Conservation (phyloP, 129 eudicot genomes). For the Scalesia atractyloides region DNA sequence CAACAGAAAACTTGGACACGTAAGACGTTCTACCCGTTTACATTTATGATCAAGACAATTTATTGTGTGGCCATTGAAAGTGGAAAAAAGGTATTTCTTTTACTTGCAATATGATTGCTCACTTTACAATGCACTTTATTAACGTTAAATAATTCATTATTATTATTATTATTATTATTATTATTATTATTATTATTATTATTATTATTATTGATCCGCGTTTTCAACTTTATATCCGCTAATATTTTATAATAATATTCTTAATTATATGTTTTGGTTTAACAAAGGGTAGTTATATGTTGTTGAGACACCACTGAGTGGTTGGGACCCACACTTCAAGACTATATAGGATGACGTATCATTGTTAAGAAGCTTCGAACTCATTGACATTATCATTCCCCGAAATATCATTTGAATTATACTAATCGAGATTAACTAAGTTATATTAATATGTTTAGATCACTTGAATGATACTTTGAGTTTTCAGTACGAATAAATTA, state of each 20-base stretch:
- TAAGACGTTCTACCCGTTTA: background rate
- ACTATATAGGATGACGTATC: too few relatives aligned
- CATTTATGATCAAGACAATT: background rate
- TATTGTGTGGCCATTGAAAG: background rate
- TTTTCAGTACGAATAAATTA: too few relatives aligned
- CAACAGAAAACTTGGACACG: background rate
- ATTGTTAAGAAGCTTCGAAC: too few relatives aligned
- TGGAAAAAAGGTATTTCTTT: background rate
- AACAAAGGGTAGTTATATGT: too few relatives aligned
- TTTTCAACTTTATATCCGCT: background rate
- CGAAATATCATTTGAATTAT: too few relatives aligned
- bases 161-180: background rate
- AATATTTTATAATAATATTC: background rate
- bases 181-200: constrained; percentile 6
- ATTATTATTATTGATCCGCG: background rate
- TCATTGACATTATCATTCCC: too few relatives aligned
- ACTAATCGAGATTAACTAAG: too few relatives aligned
- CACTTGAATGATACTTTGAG: too few relatives aligned
- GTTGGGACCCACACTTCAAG: too few relatives aligned
- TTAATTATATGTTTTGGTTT: background rate
- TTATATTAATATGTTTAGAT: too few relatives aligned
- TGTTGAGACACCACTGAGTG: too few relatives aligned
- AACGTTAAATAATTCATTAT: constrained; percentile 4
- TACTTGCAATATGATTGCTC: background rate
- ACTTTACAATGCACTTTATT: constrained; percentile 14